Conservation (phyloP, 495 filamentous ascomycete species). For the Haplographium delicatum region DNA sequence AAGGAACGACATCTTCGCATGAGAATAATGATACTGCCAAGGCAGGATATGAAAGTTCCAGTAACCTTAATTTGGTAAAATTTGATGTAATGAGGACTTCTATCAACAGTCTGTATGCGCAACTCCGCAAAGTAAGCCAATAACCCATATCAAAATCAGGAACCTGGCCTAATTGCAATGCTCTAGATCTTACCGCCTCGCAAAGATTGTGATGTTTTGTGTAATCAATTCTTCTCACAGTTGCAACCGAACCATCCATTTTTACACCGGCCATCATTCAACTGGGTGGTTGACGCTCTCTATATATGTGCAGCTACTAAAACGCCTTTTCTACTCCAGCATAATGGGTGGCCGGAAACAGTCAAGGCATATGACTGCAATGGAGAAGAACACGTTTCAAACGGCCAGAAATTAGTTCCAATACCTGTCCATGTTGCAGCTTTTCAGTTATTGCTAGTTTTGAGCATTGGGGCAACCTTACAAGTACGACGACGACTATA, state of each 20-base stretch:
- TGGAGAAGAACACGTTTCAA: not conserved
- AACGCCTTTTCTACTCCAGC: not conserved
- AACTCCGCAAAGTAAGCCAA: not conserved
- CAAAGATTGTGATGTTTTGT: not conserved
- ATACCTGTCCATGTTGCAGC: not conserved
- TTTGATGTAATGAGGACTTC: too few species aligned
- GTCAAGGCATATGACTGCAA: not conserved
- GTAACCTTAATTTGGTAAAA: too few species aligned
- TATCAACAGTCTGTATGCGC: not conserved
- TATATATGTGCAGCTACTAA: not conserved
- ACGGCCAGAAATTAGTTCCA: not conserved
- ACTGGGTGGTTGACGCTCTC: not conserved
- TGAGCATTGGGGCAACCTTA: not conserved
- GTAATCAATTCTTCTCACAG: not conserved
- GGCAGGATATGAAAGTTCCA: too few species aligned
- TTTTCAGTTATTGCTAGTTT: not conserved
- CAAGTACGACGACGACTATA: not conserved
- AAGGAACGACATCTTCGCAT: too few species aligned
- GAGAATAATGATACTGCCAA: too few species aligned
- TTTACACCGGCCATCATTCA: not conserved
- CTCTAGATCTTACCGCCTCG: not conserved
- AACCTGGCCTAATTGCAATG: too few species aligned
- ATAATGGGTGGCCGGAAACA: not conserved
- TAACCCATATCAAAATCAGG: too few species aligned
- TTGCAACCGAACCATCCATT: conserved; percentile 4